These are phyloP conservation scores for Phytophthora sp. DNA, from an alignment of 352 stramenopile genomes.

Conservation along the genomic window DNA sequence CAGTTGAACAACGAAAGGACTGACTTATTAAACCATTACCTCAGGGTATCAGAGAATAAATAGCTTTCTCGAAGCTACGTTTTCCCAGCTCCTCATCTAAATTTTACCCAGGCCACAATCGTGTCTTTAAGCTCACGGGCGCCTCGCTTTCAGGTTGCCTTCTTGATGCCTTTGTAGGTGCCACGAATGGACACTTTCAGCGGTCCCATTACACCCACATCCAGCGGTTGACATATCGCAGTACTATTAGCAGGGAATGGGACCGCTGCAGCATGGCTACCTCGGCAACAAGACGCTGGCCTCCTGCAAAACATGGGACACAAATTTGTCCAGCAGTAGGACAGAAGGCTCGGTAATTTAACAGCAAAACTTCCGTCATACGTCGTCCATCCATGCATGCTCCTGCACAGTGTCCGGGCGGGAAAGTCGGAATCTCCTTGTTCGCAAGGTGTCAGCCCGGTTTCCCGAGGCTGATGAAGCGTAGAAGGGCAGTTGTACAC, in stretches of 20 bases:
- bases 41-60: conserved; percentile 12
- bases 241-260: conserved; percentile 18
- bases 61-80: conserved; percentile 14
- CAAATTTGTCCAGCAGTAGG: conserved; percentile 13
- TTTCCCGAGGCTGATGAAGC: conserved; percentile 1
- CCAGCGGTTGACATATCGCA: conserved; percentile 19
- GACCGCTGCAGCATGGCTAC: not conserved
- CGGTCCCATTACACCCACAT: conserved; percentile 26
- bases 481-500: conserved; percentile 4
- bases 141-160: not conserved
- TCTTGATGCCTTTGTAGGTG: not conserved
- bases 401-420: not conserved
- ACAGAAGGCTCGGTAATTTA: conserved; percentile 8
- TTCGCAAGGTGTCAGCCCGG: not conserved
- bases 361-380: conserved; percentile 3
- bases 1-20: not conserved
- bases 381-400: conserved; percentile 9
- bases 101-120: conserved; percentile 1
- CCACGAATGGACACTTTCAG: conserved; percentile 1
- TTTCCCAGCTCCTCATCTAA: conserved; percentile 7
- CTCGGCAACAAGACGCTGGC: not conserved
- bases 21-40: too few species aligned
- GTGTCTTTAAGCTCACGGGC: not conserved
- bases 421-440: not conserved
- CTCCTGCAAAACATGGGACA: conserved; percentile 3